Evolutionary conservation across 179 eudicot species (phyloP).

Genomic region (Beta macrorhiza): DNA sequence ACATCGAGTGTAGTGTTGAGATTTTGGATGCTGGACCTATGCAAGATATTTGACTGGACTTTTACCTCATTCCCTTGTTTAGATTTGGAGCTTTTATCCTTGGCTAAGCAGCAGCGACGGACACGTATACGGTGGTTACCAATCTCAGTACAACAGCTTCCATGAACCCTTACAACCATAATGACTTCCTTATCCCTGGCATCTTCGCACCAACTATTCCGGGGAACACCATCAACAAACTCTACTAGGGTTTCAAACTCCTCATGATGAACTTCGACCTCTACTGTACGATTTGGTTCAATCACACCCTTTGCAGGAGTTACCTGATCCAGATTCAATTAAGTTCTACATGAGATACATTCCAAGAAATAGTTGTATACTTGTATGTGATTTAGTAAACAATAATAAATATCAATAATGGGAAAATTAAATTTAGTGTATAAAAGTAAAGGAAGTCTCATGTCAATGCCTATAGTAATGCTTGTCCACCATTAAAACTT

Average conservation of each 20-base stretch:
- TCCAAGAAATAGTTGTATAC: not conserved
- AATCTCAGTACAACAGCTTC: slow-evolving; percentile 52
- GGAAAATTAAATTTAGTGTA: no score
- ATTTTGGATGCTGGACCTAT: slow-evolving; percentile 62
- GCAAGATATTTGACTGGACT: slow-evolving; percentile 55
- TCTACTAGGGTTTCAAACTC: slow-evolving; percentile 71
- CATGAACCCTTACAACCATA: slow-evolving; percentile 54
- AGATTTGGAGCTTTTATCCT: slow-evolving; percentile 29
- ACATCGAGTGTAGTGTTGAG: slow-evolving; percentile 58
- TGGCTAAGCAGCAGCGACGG: slow-evolving; percentile 62
- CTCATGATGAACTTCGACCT: slow-evolving; percentile 69
- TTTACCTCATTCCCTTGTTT: slow-evolving; percentile 27
- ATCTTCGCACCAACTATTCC: slow-evolving; percentile 96
- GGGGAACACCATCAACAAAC: slow-evolving; percentile 78
- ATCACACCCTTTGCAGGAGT: slow-evolving; percentile 72
- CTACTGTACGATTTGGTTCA: slow-evolving; percentile 65
- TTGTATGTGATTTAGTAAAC: not conserved
- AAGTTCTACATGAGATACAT: slow-evolving; percentile 16
- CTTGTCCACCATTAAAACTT: no score
- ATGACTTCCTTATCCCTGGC: slow-evolving; percentile 82
- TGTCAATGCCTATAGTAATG: no score
- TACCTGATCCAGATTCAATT: slow-evolving; percentile 50
- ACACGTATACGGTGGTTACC: slow-evolving; percentile 76
- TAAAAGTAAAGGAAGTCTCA: no score
- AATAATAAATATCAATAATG: not conserved